phyloP scores from a whole-genome alignment of 495 filamentous ascomycete genomes.

The Amorphotheca resinae region DNA sequence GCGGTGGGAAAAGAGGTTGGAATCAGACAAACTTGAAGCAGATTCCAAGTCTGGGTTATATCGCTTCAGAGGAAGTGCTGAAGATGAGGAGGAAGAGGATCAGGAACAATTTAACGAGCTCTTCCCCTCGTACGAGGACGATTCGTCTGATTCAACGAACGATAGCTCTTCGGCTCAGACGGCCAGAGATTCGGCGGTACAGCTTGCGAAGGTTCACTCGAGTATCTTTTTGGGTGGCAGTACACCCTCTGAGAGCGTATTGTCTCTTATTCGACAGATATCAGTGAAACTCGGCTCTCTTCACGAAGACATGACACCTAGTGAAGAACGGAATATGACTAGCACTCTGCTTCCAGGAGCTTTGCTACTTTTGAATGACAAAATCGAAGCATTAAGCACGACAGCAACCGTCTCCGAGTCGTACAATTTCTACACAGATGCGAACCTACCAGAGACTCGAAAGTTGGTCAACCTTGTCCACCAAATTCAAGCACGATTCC shows the following conservation, averaged over 20 bases:
- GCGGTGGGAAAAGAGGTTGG: slow-evolving; percentile 64
- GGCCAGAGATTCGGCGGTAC: slow-evolving; percentile 33
- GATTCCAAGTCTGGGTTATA: slow-evolving; percentile 64
- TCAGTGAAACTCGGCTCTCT: slow-evolving; percentile 18
- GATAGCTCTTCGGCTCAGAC: slow-evolving; percentile 15
- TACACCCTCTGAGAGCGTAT: slow-evolving; percentile 26
- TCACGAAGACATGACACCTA: slow-evolving; percentile 1
- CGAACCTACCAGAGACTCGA: slow-evolving; percentile 60
- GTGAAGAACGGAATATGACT: slow-evolving; percentile 22
- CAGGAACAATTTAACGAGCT: slow-evolving; percentile 64
- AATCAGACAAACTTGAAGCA: slow-evolving; percentile 57
- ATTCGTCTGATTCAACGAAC: slow-evolving; percentile 6
- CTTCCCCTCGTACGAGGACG: slow-evolving; percentile 63
- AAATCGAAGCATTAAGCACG: slow-evolving; percentile 39
- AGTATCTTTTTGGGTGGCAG: slow-evolving; percentile 33
- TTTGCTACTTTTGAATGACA: slow-evolving; percentile 47
- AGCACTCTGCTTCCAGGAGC: slow-evolving; percentile 48
- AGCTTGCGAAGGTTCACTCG: slow-evolving; percentile 32
- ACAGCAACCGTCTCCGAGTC: slow-evolving; percentile 22
- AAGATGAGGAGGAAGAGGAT: slow-evolving; percentile 63
- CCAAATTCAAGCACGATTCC: slow-evolving; percentile 54
- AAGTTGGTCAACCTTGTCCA: slow-evolving; percentile 55
- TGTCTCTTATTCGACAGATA: slow-evolving; percentile 26
- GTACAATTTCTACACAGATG: slow-evolving; percentile 84
- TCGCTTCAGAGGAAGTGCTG: slow-evolving; percentile 60